phyloP scores from a whole-genome alignment of 805 yeast species.

The Metschnikowia amazonensis region DNA sequence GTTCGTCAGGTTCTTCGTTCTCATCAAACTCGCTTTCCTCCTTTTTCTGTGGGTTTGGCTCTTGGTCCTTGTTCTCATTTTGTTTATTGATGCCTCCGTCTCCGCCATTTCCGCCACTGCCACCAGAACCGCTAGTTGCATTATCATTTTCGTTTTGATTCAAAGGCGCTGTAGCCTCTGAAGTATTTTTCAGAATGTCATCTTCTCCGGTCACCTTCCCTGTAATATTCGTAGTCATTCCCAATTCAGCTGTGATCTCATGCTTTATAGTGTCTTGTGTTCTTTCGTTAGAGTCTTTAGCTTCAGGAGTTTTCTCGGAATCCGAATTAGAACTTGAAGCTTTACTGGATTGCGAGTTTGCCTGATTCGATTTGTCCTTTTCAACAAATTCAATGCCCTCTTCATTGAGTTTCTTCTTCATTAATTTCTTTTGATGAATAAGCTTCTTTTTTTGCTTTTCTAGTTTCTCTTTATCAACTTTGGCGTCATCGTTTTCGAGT shows the following conservation, averaged over 20 bases:
- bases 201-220: background rate
- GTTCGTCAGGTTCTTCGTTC: constrained; percentile 9
- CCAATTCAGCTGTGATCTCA: background rate
- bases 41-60: constrained; percentile 7
- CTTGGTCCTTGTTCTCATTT: constrained; percentile 2
- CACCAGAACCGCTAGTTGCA: background rate
- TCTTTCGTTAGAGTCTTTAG: background rate
- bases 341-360: background rate
- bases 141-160: background rate
- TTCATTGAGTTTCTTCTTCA: constrained; percentile 12
- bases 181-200: background rate
- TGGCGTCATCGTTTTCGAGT: constrained; percentile 29
- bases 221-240: background rate
- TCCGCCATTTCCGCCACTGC: constrained; percentile 5
- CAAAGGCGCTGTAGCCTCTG: background rate
- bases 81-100: constrained; percentile 3
- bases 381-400: background rate
- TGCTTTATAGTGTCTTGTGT: background rate
- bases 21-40: constrained; percentile 10
- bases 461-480: constrained; percentile 26
- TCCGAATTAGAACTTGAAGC: background rate
- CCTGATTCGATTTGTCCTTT: background rate
- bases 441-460: constrained; percentile 27
- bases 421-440: constrained; percentile 20
- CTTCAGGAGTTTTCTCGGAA: background rate